Base-by-base conservation (phyloP, 352 stramenopile genomes). In the Phytophthora nicotianae region DNA sequence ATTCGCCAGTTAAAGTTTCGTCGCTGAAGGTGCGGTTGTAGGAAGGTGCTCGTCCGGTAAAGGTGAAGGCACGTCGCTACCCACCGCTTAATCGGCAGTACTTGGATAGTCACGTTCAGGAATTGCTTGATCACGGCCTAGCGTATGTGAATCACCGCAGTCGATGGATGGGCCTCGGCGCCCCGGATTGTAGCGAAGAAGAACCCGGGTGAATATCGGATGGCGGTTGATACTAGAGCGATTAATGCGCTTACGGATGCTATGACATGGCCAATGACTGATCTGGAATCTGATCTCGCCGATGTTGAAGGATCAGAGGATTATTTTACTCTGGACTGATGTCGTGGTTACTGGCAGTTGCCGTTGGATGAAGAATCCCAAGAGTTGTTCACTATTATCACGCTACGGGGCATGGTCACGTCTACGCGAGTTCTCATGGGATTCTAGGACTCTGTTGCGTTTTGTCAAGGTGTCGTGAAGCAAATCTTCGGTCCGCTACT, bases 321-420 rank as follows among this genome's bases (percentile, higher is more conserved):
- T 21, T 65, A 42, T 14, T 51, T 65, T 16, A 53, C 40, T 1
- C 10, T 57, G 1, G 48, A 65, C 13, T 56, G 46, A 37, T 55
- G 41, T 4, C 45, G 45, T 3, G 55, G 48, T 3, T 65, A 58
- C 19, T 65, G 40, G 27, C 48, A 65, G 14, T 20, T 65, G 6
- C 57, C 38, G 3, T 16, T 65, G 4, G 17, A 65, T n/a, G 23
- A n/a, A 6, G 41, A 52, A 7, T 58, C 48, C 2, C 47, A 58
- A 17, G 57, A 65, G 13, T n/a, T 58, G 13, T 65, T 33, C 16
- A 53, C 57, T 0, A 58, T 65, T 14, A 58, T 58, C 8, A 58
- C 57, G 1, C 47, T 40, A 3, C 5, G 47, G 5, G 56, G 56
- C 1, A 64, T 53, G n/a, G 13, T 64, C 1, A 52, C 48, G 35